Evolutionary conservation across 1,284 basidiomycete species (phyloP), one percentile per base, ranked within the genome.

Genomic region (Naganishia sp.): DNA sequence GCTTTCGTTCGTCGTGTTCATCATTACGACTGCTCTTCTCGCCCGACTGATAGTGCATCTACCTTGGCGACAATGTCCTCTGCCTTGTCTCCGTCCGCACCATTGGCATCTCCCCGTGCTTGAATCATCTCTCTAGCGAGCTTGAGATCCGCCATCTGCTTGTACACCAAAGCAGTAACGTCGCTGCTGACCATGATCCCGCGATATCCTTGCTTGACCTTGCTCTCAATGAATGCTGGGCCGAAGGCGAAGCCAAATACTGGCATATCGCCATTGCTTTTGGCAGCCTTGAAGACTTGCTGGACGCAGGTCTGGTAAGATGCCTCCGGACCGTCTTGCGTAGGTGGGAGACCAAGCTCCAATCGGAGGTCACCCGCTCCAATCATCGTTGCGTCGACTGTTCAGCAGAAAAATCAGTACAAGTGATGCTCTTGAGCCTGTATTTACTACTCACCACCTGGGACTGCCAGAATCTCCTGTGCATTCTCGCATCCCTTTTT

Each of bases 401-500:
- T 7, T n/a, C 15, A n/a, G 46, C 5, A 44, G 16, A 33, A 18
- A 18, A 36, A 21, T 48, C 11, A n/a, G 18, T n/a, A 54, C 39
- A 16, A 31, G 44, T 39, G 13, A 10, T 39, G 2, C 3, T 7
- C 9, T 7, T 39, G 6, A 39, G 28, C 28, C 3, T 7, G 36
- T 13, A 10, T 33, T 21, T 3, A 13, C 25, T 56, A 36, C 69
- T 68, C 52, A 70, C 69, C 67, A 50, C 71, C 71, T 16, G 67
- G 68, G 50, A 74, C 63, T 18, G 72, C 70, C 18, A 70, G 69
- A 44, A 73, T 67, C 31, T 66, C 72, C 16, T 71, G 70, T 3
- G 70, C 72, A 64, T 74, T 73, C 39, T 71, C 67, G 18, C 66
- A 68, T 3, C 70, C 73, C 16, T 61, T 56, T 45, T 65, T 68